Conservation (phyloP, 306 rosid species). For the Pterocarpus santalinus region DNA sequence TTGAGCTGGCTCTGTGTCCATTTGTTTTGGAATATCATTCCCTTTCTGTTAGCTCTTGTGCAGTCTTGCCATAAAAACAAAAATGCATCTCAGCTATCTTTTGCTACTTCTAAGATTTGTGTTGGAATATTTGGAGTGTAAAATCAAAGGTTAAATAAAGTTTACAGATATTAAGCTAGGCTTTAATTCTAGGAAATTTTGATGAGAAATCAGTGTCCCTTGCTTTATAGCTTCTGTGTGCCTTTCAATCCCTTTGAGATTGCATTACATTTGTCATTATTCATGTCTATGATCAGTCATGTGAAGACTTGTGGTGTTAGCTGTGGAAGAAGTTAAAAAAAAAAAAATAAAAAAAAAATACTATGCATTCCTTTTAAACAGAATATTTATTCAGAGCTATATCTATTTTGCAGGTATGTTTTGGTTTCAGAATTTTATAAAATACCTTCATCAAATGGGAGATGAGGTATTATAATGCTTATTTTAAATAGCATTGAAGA, state of each 20-base stretch:
- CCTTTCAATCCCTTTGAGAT: slow-evolving; percentile 4
- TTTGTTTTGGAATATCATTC: too few relatives aligned
- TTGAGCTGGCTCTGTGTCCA: too few relatives aligned
- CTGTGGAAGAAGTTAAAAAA: neutral
- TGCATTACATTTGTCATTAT: slow-evolving; percentile 17
- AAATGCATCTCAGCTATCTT: slow-evolving; percentile 33
- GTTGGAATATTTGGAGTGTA: neutral
- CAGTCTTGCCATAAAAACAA: neutral
- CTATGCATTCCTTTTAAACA: too few relatives aligned
- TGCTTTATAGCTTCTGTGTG: slow-evolving; percentile 19
- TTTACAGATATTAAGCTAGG: neutral
- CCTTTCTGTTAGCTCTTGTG: too few relatives aligned
- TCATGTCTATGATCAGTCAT: neutral
- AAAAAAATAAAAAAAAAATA: too few relatives aligned
- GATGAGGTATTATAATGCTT: too few relatives aligned
- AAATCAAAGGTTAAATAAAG: slow-evolving; percentile 20
- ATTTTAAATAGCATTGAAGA: slow-evolving; percentile 3
- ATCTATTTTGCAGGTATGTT: too few relatives aligned
- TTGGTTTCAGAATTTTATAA: too few relatives aligned
- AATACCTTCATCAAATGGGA: too few relatives aligned
- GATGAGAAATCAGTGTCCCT: slow-evolving; percentile 3
- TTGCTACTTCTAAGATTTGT: slow-evolving; percentile 27
- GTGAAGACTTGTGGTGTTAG: neutral
- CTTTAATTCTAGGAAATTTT: slow-evolving; percentile 5
- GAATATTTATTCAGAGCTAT: too few relatives aligned